These are phyloP conservation scores for Clarireedia sp. DNA, from an alignment of 2,329 filamentous ascomycete genomes.

Conservation along the genomic window DNA sequence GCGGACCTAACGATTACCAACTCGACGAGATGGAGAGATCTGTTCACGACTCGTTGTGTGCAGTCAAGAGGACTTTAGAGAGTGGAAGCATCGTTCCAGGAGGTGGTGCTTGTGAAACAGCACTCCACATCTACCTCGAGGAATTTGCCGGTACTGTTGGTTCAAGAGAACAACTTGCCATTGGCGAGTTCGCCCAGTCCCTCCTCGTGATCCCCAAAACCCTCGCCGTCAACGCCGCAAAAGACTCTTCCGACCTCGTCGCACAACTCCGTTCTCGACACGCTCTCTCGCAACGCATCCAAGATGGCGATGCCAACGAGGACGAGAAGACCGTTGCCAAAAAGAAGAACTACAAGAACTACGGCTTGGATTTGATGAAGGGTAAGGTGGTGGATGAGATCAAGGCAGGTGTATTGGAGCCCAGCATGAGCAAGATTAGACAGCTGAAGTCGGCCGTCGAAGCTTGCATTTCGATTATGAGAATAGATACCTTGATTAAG, in stretches of 20 bases:
- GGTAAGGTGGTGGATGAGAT: constrained; percentile 89
- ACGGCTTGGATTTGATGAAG: constrained; percentile 81
- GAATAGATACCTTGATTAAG: constrained; percentile 98
- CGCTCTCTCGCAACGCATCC: constrained; percentile 84
- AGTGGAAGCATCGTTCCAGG: constrained; percentile 95
- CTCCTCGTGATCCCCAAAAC: constrained; percentile 95
- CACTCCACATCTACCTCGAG: constrained; percentile 96
- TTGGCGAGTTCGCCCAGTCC: constrained; percentile 92
- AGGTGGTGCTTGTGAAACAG: constrained; percentile 95
- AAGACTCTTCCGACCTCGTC: constrained; percentile 90
- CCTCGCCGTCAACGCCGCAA: constrained; percentile 91
- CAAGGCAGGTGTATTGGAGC: constrained; percentile 92
- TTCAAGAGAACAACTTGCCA: constrained; percentile 93
- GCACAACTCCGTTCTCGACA: constrained; percentile 92
- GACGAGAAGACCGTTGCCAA: constrained; percentile 84
- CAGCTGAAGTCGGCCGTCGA: constrained; percentile 98
- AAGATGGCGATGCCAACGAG: constrained; percentile 74
- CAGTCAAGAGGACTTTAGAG: constrained; percentile 94
- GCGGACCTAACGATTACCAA: constrained; percentile 90
- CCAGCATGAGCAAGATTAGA: constrained; percentile 95
- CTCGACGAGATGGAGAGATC: constrained; percentile 99
- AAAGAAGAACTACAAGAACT: constrained; percentile 98
- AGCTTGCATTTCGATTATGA: constrained; percentile 98
- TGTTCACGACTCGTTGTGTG: constrained; percentile 91
- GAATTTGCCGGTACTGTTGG: constrained; percentile 97